These are phyloP conservation scores for Trichoderma afroharzianum DNA, from an alignment of 2,329 filamentous ascomycete genomes.

Conservation along the genomic window DNA sequence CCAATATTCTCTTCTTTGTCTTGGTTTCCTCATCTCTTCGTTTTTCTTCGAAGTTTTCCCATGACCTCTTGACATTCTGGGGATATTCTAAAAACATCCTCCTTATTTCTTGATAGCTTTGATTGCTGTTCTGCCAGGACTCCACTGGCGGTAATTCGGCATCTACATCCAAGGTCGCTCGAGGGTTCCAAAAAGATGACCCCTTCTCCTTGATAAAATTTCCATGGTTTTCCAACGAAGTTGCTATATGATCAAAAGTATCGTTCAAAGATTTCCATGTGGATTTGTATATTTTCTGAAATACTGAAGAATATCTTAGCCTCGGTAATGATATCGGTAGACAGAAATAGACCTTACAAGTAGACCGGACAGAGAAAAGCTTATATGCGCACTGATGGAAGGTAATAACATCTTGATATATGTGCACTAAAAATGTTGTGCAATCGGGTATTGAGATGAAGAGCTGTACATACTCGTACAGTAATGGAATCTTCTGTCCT, in stretches of 20 bases:
- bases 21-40: neutral
- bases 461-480: neutral
- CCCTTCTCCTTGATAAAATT: neutral
- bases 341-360: neutral
- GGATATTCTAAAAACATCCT: neutral
- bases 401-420: neutral
- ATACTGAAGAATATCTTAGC: neutral
- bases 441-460: neutral
- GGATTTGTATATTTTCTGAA: neutral
- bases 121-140: neutral
- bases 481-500: neutral
- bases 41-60: neutral
- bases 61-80: neutral
- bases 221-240: neutral
- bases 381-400: neutral
- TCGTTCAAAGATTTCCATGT: neutral
- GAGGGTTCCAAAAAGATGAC: neutral
- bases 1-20: neutral
- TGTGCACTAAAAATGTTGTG: neutral
- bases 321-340: fast-evolving
- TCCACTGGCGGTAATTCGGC: neutral
- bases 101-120: neutral
- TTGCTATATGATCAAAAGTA: neutral
- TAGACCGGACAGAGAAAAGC: neutral
- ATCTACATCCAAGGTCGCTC: neutral